phyloP scores from a whole-genome alignment of 441 rosid species.

The Populus tomentosa region DNA sequence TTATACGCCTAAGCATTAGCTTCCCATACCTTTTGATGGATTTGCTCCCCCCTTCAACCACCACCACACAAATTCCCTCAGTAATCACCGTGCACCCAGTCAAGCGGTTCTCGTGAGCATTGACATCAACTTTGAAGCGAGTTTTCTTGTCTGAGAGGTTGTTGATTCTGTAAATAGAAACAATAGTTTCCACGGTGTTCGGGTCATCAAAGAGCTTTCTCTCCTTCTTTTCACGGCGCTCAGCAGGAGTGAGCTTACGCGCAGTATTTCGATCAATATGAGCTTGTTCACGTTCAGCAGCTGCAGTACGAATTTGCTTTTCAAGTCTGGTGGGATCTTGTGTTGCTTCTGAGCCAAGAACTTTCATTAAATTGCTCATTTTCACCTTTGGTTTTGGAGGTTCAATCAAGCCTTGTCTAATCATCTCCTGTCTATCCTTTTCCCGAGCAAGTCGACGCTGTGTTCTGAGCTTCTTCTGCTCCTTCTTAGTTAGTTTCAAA shows the following conservation, averaged over 20 bases:
- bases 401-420: constrained; percentile 86
- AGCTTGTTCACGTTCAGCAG: constrained; percentile 98
- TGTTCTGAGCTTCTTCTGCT: constrained; percentile 90
- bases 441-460: constrained; percentile 89
- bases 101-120: constrained; percentile 79
- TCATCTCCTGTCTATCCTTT: constrained; percentile 93
- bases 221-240: constrained; percentile 91
- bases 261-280: constrained; percentile 88
- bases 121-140: constrained; percentile 87
- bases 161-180: constrained; percentile 76
- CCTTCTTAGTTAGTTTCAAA: constrained; percentile 84
- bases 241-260: constrained; percentile 89
- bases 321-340: constrained; percentile 96
- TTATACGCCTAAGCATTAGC: constrained; percentile 75
- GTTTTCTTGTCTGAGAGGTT: constrained; percentile 78
- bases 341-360: constrained; percentile 90
- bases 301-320: constrained; percentile 83
- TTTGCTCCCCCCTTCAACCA: constrained; percentile 86
- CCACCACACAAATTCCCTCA: constrained; percentile 69
- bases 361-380: constrained; percentile 94
- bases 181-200: constrained; percentile 62
- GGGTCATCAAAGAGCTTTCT: constrained; percentile 82
- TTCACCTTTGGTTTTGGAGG: constrained; percentile 91
- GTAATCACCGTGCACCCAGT: constrained; percentile 78
- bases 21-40: constrained; percentile 86